These are phyloP conservation scores for Trypanosoma avium DNA, from an alignment of 208 protist species.

Conservation along the genomic window DNA sequence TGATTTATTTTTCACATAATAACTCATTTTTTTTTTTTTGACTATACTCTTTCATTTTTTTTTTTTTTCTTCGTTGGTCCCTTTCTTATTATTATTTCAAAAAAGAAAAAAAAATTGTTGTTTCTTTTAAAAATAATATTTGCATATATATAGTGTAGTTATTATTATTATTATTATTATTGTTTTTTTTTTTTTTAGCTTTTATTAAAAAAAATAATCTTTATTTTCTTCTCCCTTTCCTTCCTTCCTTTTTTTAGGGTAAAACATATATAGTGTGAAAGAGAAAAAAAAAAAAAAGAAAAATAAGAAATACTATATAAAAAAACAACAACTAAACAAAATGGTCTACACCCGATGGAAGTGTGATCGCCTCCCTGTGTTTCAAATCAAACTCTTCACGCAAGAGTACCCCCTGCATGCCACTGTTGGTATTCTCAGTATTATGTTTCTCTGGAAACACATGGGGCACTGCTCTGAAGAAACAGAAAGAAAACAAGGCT, in stretches of 20 bases:
- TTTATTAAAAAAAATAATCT: too few relatives aligned
- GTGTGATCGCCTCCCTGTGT: conserved; percentile 86
- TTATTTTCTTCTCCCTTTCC: not conserved
- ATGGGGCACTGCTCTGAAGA: conserved; percentile 86
- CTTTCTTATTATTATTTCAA: not conserved
- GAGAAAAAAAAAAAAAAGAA: too few relatives aligned
- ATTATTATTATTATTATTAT: too few relatives aligned
- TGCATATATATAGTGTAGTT: not conserved
- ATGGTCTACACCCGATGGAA: conserved; percentile 94
- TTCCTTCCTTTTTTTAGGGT: not conserved
- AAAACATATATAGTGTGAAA: too few relatives aligned
- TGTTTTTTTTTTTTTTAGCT: too few relatives aligned
- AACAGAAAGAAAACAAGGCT: conserved; percentile 85
- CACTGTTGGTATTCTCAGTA: conserved; percentile 58
- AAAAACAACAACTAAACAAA: not conserved
- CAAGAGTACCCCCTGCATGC: conserved; percentile 84
- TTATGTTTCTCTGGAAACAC: conserved; percentile 86
- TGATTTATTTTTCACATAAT: not conserved
- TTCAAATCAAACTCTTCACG: conserved; percentile 85
- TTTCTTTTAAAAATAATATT: conserved; percentile 1
- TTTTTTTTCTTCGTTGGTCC: not conserved
- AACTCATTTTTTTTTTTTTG: not conserved
- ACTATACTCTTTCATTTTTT: not conserved
- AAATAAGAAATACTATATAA: too few relatives aligned
- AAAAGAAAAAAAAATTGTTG: not conserved